phyloP scores from a whole-genome alignment of 2,329 filamentous ascomycete species.

The Fusarium miscanthi region DNA sequence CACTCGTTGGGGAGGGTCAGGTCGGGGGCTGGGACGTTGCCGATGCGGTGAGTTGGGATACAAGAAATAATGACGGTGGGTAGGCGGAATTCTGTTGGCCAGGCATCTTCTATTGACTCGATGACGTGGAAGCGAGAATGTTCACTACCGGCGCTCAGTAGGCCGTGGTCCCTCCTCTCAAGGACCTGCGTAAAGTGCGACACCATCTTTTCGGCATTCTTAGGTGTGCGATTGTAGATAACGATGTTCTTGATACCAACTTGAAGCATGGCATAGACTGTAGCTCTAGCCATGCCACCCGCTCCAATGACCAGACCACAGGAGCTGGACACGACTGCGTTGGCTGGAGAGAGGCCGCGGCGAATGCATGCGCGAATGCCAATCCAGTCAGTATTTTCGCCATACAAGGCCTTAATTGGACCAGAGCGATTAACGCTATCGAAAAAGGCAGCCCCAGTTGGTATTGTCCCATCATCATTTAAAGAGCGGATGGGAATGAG shows the following conservation, averaged over 20 bases:
- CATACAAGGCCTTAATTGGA: slow-evolving; percentile 75
- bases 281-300: slow-evolving; percentile 81
- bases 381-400: slow-evolving; percentile 86
- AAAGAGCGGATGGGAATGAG: slow-evolving; percentile 75
- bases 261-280: slow-evolving; percentile 81
- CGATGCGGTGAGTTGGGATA: slow-evolving; percentile 76
- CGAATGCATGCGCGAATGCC: slow-evolving; percentile 79
- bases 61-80: slow-evolving; percentile 82
- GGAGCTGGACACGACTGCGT: slow-evolving; percentile 67
- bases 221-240: slow-evolving; percentile 76
- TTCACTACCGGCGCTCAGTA: slow-evolving; percentile 56
- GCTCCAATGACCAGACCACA: slow-evolving; percentile 72
- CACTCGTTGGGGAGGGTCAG: slow-evolving; percentile 76
- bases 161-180: slow-evolving; percentile 55
- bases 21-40: slow-evolving; percentile 72
- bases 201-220: slow-evolving; percentile 75
- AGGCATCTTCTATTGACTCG: slow-evolving; percentile 66
- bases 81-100: slow-evolving; percentile 71
- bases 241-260: slow-evolving; percentile 81
- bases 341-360: slow-evolving; percentile 77
- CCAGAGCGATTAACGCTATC: slow-evolving; percentile 70
- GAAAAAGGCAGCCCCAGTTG: slow-evolving; percentile 64
- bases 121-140: slow-evolving; percentile 68
- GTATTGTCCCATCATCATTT: slow-evolving; percentile 66
- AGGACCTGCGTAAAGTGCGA: slow-evolving; percentile 74